Base-by-base conservation (phyloP, 2,329 filamentous ascomycete genomes). In the Cercospora sp. region DNA sequence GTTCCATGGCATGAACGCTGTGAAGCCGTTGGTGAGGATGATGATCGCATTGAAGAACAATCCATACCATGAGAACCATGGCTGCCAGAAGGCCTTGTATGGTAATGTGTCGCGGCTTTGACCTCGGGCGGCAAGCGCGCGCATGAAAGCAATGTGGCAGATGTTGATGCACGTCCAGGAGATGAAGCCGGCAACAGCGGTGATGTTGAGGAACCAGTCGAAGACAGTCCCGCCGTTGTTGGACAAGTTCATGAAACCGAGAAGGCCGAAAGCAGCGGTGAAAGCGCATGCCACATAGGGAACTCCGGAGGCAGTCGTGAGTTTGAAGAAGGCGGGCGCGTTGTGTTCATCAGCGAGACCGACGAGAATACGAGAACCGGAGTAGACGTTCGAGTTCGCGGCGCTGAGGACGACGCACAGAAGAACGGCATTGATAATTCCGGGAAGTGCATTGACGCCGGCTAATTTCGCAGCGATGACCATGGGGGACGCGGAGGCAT, bases 21-120 rank as follows among this genome's bases (percentile, higher is more conserved):
- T 86, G 72, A 93, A 95, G 0, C 91, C 92, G 16, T 90, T 88
- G 1, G 93, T 88, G 71, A 94, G 88, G 0, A 89, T 87, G 88
- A 94, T 94, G 71, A 91, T 77, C 60, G 88, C 86, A 1, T 88
- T 91, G 28, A 86, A 87, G 0, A 82, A 76, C 5, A 93, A 79
- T 0, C 88, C 89, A 64, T 90, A 88, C 75, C 86, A 94, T 0
- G 90, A 90, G 0, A 87, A 84, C 73, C 89, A 94, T 2, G 92
- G 92, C 81, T 93, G 91, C 53, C 87, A 84, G 69, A 84, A 84
- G 0, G 88, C 88, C 71, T 85, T 88, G 80, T 92, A 93, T 0
- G 91, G 90, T n/a, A 94, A 80, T 0, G 83, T 84, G 42, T 88
- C 83, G 5, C 91, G 86, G 70, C 88, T 85, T 31, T 94, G 83